These are phyloP conservation scores for Teratosphaeria destructans DNA, from an alignment of 2,329 filamentous ascomycete genomes.

Conservation along the genomic window DNA sequence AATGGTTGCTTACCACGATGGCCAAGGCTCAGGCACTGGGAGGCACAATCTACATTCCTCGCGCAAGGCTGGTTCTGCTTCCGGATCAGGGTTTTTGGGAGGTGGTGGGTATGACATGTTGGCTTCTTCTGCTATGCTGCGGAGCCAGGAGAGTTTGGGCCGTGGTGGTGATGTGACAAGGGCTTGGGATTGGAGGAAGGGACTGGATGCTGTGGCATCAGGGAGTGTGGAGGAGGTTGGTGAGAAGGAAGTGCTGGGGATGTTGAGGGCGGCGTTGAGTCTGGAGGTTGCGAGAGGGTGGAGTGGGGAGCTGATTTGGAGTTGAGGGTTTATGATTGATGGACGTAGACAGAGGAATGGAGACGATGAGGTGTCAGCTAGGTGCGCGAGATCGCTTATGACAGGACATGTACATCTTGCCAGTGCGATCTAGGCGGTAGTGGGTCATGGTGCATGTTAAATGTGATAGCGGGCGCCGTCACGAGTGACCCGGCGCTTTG, in stretches of 20 bases:
- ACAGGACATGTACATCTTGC: background rate
- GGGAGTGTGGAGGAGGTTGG: conserved; percentile 40
- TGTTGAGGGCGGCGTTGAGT: conserved; percentile 63
- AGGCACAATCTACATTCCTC: background rate
- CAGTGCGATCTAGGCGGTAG: background rate
- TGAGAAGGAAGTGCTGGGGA: conserved; percentile 60
- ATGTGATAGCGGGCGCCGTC: background rate
- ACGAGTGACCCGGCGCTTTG: background rate
- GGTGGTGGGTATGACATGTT: conserved; percentile 22
- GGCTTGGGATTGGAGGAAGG: conserved; percentile 61
- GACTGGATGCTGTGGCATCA: conserved; percentile 33
- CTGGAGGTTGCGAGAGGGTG: conserved; percentile 62
- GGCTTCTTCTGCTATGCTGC: conserved; percentile 19
- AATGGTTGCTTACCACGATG: conserved; percentile 14
- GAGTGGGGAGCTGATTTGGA: conserved; percentile 20
- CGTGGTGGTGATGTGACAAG: conserved; percentile 41
- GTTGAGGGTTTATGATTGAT: background rate
- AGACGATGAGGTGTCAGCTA: background rate
- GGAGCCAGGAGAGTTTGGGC: conserved; percentile 10
- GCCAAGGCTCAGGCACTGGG: background rate
- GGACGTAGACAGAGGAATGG: background rate
- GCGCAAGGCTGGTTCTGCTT: background rate
- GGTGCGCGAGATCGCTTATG: background rate
- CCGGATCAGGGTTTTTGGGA: conserved; percentile 1
- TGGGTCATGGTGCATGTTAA: background rate